phyloP scores from a whole-genome alignment of 2,329 filamentous ascomycete species.

The Exophiala alcalophila region DNA sequence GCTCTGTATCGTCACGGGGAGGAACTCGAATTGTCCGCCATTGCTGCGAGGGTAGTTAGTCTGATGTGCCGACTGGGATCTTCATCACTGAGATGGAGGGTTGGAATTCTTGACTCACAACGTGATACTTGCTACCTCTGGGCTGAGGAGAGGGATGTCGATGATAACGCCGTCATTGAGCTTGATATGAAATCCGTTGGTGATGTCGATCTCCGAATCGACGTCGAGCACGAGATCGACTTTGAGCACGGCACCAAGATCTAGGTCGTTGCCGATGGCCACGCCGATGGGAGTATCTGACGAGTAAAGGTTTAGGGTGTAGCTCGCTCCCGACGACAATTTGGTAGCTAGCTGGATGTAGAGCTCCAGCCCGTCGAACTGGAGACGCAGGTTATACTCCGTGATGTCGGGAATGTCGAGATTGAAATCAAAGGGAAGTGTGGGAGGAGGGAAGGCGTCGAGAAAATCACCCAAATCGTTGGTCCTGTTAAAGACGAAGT shows the following conservation, averaged over 20 bases:
- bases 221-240: conserved; percentile 3
- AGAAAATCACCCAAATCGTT: background rate
- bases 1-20: background rate
- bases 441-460: too few species aligned
- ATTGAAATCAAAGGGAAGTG: conserved; percentile 3
- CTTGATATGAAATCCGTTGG: conserved; percentile 1
- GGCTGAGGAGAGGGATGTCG: background rate
- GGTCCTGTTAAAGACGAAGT: background rate
- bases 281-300: background rate
- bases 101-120: background rate
- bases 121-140: background rate
- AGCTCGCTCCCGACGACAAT: background rate
- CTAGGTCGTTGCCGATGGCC: background rate
- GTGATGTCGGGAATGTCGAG: background rate
- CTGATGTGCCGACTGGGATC: background rate
- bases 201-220: background rate
- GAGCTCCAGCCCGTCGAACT: conserved; percentile 4
- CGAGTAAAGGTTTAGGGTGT: conserved; percentile 2
- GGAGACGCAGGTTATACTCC: background rate
- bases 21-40: conserved; percentile 4
- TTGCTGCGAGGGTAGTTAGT: background rate
- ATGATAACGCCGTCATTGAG: background rate
- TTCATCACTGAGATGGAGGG: background rate
- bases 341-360: conserved; percentile 2
- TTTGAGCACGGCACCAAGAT: background rate